phyloP scores from a whole-genome alignment of 192 early-diverging fungal species.

The Entomortierella parvispora region DNA sequence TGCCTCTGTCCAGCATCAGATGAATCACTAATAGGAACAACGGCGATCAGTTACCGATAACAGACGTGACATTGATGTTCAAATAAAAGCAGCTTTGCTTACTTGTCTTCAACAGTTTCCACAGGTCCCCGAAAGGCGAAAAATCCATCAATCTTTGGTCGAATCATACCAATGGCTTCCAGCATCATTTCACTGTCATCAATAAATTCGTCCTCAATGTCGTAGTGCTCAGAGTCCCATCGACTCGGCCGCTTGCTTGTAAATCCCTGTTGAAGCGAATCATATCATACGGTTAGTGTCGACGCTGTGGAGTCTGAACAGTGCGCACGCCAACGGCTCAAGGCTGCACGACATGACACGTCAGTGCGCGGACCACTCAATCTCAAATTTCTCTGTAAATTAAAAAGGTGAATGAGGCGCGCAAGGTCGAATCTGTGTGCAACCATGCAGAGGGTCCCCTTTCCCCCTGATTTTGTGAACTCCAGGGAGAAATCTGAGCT shows the following conservation, averaged over 20 bases:
- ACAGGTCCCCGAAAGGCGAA: constrained; percentile 63
- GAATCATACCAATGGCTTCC: constrained; percentile 43
- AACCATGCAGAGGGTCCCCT: neutral
- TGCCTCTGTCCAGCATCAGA: constrained; percentile 31
- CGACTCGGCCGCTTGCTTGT: constrained; percentile 29
- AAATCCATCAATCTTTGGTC: constrained; percentile 56
- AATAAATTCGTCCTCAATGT: constrained; percentile 67
- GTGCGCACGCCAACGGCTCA: no score
- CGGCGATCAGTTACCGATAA: neutral
- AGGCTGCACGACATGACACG: no score
- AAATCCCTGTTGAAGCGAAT: neutral
- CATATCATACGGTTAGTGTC: neutral
- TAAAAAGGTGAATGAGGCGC: no score
- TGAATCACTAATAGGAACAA: constrained; percentile 47
- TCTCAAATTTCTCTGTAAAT: no score
- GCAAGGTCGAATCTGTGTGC: no score
- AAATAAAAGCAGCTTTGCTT: constrained; percentile 9
- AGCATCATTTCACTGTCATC: constrained; percentile 68
- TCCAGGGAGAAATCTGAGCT: no score
- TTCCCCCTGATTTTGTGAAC: no score
- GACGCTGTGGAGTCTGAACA: no score
- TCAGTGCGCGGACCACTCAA: no score
- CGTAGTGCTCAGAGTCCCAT: constrained; percentile 58
- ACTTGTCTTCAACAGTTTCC: constrained; percentile 44
- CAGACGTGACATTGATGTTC: no score